Conservation (phyloP, 768 basidiomycete species). For the Lentinus brumalis region DNA sequence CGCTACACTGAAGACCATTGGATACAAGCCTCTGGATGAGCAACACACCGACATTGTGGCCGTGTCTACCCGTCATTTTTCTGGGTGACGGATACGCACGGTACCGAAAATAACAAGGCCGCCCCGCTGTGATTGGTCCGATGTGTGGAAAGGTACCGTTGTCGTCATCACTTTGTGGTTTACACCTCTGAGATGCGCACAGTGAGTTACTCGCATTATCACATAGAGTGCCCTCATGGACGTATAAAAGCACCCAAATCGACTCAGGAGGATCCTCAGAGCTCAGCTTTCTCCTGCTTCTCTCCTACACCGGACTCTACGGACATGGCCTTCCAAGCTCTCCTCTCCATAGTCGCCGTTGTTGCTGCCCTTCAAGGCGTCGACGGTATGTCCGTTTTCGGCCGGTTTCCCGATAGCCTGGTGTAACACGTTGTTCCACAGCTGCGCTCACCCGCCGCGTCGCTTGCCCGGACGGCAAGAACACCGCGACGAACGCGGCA, state of each 20-base stretch:
- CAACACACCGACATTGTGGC: background rate
- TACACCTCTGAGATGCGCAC: background rate
- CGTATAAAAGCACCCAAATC: slow-evolving; percentile 1
- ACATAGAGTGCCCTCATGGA: background rate
- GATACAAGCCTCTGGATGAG: background rate
- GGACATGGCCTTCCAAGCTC: slow-evolving; percentile 25
- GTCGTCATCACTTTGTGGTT: background rate
- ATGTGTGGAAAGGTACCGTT: background rate
- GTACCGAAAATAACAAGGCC: background rate
- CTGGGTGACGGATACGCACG: background rate
- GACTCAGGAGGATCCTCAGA: background rate
- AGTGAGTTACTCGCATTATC: background rate
- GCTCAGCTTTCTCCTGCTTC: background rate
- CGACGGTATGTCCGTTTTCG: slow-evolving; percentile 12
- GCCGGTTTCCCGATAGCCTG: no score
- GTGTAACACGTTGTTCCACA: slow-evolving; percentile 1
- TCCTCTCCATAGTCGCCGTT: slow-evolving; percentile 18
- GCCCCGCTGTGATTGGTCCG: background rate
- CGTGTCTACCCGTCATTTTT: background rate
- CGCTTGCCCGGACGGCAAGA: slow-evolving; percentile 34
- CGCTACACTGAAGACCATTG: background rate
- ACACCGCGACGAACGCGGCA: slow-evolving; percentile 31
- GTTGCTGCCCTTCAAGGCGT: slow-evolving; percentile 20
- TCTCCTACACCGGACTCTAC: background rate
- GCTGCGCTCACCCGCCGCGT: slow-evolving; percentile 25